These are phyloP conservation scores for Panaeolus papilionaceus DNA, from an alignment of 768 basidiomycete genomes.

Conservation along the genomic window DNA sequence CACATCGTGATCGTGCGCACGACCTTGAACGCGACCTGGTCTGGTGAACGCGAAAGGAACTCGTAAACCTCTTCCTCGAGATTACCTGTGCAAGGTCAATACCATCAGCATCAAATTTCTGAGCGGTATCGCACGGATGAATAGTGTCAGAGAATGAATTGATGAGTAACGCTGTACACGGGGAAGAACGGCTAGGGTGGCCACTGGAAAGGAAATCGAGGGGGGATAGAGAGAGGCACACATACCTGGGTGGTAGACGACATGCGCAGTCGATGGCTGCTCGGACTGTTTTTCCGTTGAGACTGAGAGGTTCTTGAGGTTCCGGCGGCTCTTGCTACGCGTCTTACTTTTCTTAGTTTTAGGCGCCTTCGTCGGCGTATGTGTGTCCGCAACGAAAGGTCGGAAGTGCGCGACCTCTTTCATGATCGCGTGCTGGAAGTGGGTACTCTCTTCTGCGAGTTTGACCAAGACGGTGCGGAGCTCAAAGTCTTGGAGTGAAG, in stretches of 20 bases:
- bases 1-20: slow-evolving; percentile 48
- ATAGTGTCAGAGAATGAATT: not conserved
- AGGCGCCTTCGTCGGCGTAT: slow-evolving; percentile 15
- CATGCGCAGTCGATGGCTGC: not conserved
- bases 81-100: slow-evolving; percentile 33
- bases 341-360: slow-evolving; percentile 17
- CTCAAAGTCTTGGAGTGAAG: slow-evolving; percentile 40
- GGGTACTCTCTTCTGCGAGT: slow-evolving; percentile 40
- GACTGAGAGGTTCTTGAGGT: slow-evolving; percentile 23
- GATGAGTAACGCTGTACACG: not conserved
- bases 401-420: slow-evolving; percentile 39
- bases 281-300: slow-evolving; percentile 15
- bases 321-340: slow-evolving; percentile 22
- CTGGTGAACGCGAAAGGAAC: slow-evolving; percentile 44
- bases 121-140: not conserved
- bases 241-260: slow-evolving; percentile 47
- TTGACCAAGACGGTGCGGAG: slow-evolving; percentile 47
- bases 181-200: slow-evolving; percentile 4
- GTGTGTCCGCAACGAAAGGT: slow-evolving; percentile 25
- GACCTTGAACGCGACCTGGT: slow-evolving; percentile 37
- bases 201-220: not conserved
- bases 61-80: slow-evolving; percentile 47
- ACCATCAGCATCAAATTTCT: not conserved
- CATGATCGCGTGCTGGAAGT: slow-evolving; percentile 44
- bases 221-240: slow-evolving; percentile 7